Evolutionary conservation across 768 basidiomycete genomes (phyloP).

Genomic region (Arthromyces matolae): DNA sequence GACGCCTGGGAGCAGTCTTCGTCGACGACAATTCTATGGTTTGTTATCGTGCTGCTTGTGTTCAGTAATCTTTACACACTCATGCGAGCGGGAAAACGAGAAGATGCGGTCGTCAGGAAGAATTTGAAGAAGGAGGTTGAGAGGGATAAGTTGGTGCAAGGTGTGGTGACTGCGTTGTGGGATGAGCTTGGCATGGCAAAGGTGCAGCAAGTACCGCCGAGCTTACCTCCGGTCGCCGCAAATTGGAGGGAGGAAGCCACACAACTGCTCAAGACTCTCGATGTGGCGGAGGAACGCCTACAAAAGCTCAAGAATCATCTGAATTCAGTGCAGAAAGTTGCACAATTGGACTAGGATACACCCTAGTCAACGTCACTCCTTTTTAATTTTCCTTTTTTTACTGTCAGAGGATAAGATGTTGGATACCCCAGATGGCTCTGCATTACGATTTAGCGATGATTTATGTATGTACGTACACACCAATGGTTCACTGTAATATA

Average conservation of each 20-base stretch:
- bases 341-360: slow-evolving; percentile 8
- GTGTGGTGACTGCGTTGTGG: slow-evolving; percentile 67
- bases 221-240: slow-evolving; percentile 9
- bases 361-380: neutral
- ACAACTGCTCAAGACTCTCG: slow-evolving; percentile 47
- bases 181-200: slow-evolving; percentile 60
- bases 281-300: slow-evolving; percentile 56
- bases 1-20: slow-evolving; percentile 81
- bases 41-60: slow-evolving; percentile 69
- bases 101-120: slow-evolving; percentile 41
- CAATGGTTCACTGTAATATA: no score
- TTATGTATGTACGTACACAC: slow-evolving; percentile 7
- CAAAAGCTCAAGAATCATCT: slow-evolving; percentile 43
- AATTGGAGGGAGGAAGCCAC: slow-evolving; percentile 44
- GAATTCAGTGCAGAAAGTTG: slow-evolving; percentile 9
- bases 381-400: slow-evolving; percentile 1
- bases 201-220: slow-evolving; percentile 7
- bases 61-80: slow-evolving; percentile 74
- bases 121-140: slow-evolving; percentile 58
- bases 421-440: slow-evolving; percentile 1
- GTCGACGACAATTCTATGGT: slow-evolving; percentile 65
- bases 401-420: neutral
- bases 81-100: slow-evolving; percentile 37
- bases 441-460: neutral
- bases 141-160: slow-evolving; percentile 72